phyloP scores from a whole-genome alignment of 345 rosid genomes.

The Eucalyptus regnans region DNA sequence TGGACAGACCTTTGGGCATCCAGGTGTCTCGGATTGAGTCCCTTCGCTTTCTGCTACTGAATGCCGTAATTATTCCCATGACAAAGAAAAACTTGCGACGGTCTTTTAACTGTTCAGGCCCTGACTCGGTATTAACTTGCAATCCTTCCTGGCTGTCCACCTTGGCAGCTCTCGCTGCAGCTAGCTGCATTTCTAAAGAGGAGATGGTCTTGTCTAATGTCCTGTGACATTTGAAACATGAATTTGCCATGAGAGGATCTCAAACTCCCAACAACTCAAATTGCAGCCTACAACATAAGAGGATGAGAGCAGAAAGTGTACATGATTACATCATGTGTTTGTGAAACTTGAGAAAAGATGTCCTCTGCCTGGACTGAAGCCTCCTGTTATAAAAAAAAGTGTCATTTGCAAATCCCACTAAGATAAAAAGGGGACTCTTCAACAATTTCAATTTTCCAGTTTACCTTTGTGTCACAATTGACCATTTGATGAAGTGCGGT shows the following conservation, averaged over 20 bases:
- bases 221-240: slow-evolving; percentile 20
- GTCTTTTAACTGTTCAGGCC: slow-evolving; percentile 27
- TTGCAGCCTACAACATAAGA: not conserved
- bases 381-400: slow-evolving; percentile 21
- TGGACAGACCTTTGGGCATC: slow-evolving; percentile 53
- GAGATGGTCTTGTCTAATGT: slow-evolving; percentile 66
- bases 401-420: not conserved
- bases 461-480: slow-evolving; percentile 74
- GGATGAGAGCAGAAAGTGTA: slow-evolving; percentile 15
- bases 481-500: slow-evolving; percentile 28
- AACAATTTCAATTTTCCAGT: not conserved
- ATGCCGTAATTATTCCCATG: slow-evolving; percentile 76
- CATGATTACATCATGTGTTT: slow-evolving; percentile 84
- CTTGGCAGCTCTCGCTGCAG: slow-evolving; percentile 65
- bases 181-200: slow-evolving; percentile 64
- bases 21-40: slow-evolving; percentile 73
- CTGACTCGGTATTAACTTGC: slow-evolving; percentile 16
- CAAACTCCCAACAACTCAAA: not conserved
- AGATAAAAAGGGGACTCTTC: not conserved
- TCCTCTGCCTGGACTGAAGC: slow-evolving; percentile 42
- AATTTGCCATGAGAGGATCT: not conserved
- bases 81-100: slow-evolving; percentile 63
- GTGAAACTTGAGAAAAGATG: slow-evolving; percentile 83
- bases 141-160: slow-evolving; percentile 24
- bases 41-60: slow-evolving; percentile 73